A percentile compares a stretch with the other conserved stretches of the same genome.
Conservation (phyloP, 345 rosid species). For the Salix exigua region DNA sequence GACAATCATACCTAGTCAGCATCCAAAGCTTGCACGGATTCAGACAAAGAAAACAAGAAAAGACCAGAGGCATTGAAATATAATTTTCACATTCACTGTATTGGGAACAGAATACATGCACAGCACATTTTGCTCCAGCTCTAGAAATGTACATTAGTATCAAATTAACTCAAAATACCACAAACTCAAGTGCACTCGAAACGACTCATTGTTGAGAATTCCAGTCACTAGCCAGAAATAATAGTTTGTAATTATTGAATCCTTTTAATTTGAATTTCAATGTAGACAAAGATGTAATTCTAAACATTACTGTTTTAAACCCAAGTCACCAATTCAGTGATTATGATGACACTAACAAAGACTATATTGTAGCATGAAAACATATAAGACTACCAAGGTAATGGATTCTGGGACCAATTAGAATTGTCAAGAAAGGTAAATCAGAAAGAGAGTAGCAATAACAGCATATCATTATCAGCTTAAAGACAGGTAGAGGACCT, state of each 20-base stretch:
- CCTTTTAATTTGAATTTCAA: neutral
- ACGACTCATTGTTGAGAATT: neutral
- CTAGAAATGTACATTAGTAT: neutral
- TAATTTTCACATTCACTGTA: too few relatives aligned
- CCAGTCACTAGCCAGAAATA: neutral
- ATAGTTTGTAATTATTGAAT: neutral
- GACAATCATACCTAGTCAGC: neutral
- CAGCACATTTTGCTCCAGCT: neutral
- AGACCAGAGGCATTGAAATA: neutral
- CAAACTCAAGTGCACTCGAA: neutral
- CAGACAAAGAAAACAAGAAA: neutral
- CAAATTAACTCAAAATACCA: neutral
- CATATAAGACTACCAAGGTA: neutral
- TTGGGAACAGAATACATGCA: neutral
- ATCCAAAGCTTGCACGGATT: neutral
- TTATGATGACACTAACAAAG: neutral
- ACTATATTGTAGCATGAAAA: neutral
- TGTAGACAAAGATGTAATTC: neutral
- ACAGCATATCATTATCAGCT: slow-evolving; percentile 16
- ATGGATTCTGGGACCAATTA: neutral
- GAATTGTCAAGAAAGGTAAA: neutral
- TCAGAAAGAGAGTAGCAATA: neutral
- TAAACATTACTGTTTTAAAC: too few relatives aligned
- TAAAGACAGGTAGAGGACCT: neutral
- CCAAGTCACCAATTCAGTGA: neutral